phyloP scores from a whole-genome alignment of 1,284 basidiomycete species.

The Ceratobasidium sp. region DNA sequence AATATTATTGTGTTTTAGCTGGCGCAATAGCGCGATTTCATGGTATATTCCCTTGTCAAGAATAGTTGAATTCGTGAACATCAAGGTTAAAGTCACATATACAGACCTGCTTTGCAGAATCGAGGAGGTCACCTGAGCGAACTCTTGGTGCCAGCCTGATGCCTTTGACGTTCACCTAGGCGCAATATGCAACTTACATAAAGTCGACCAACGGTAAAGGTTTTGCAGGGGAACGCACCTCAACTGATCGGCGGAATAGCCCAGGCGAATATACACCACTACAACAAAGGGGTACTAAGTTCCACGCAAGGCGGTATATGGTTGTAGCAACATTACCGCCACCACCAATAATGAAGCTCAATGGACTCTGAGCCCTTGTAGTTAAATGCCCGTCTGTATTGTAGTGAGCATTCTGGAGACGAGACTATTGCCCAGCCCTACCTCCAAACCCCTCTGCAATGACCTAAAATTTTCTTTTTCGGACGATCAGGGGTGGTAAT shows the following conservation, averaged over 20 bases:
- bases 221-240: background rate
- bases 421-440: background rate
- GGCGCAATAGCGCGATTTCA: slow-evolving; percentile 1
- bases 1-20: slow-evolving; percentile 3
- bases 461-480: slow-evolving; percentile 14
- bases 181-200: background rate
- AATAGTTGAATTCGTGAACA: background rate
- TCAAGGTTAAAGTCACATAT: too few species aligned
- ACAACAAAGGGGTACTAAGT: background rate
- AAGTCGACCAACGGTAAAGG: background rate
- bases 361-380: background rate
- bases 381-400: background rate
- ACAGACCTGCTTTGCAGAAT: background rate
- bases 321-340: background rate
- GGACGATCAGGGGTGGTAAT: background rate
- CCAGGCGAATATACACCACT: background rate
- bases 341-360: background rate
- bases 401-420: background rate
- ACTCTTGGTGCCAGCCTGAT: background rate
- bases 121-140: background rate
- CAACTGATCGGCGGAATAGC: background rate
- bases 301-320: background rate
- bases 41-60: background rate
- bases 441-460: slow-evolving; percentile 12
- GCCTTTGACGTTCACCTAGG: background rate